These are phyloP conservation scores for Cetraspora pellucida DNA, from an alignment of 192 early-diverging fungal genomes.

Conservation along the genomic window DNA sequence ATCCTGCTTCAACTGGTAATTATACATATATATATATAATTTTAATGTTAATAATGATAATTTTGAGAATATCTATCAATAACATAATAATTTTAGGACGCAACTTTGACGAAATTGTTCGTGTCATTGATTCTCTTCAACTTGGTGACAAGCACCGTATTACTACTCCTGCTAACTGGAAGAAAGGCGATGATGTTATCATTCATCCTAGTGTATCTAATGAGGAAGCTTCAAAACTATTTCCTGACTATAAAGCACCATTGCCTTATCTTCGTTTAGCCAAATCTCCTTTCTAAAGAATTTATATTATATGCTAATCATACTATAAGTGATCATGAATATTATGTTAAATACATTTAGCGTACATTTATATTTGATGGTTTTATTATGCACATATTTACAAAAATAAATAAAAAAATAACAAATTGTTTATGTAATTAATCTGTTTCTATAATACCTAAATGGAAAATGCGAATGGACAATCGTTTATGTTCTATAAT, in stretches of 20 bases:
- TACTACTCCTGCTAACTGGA: conserved; percentile 96
- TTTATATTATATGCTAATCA: too few relatives aligned
- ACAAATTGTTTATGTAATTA: too few relatives aligned
- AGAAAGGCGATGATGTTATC: conserved; percentile 84
- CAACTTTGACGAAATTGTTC: conserved; percentile 97
- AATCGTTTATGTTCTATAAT: too few relatives aligned
- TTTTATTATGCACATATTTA: too few relatives aligned
- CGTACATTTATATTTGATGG: too few relatives aligned
- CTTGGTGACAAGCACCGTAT: conserved; percentile 85
- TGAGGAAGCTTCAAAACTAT: conserved; percentile 81
- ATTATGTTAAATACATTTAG: too few relatives aligned
- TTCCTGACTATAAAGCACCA: conserved; percentile 79
- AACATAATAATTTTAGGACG: conserved; percentile 57
- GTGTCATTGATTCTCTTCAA: conserved; percentile 92
- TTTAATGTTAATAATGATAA: not conserved
- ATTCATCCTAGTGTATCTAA: conserved; percentile 82
- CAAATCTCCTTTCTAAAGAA: conserved; percentile 43
- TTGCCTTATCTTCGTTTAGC: conserved; percentile 85
- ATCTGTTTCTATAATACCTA: too few relatives aligned
- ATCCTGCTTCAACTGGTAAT: conserved; percentile 79
- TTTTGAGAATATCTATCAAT: not conserved
- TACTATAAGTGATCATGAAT: too few relatives aligned
- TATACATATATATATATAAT: not conserved
- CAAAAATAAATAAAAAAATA: too few relatives aligned
- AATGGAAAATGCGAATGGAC: too few relatives aligned